Conservation (phyloP, 2,329 filamentous ascomycete species). For the Colletotrichum trifolii region DNA sequence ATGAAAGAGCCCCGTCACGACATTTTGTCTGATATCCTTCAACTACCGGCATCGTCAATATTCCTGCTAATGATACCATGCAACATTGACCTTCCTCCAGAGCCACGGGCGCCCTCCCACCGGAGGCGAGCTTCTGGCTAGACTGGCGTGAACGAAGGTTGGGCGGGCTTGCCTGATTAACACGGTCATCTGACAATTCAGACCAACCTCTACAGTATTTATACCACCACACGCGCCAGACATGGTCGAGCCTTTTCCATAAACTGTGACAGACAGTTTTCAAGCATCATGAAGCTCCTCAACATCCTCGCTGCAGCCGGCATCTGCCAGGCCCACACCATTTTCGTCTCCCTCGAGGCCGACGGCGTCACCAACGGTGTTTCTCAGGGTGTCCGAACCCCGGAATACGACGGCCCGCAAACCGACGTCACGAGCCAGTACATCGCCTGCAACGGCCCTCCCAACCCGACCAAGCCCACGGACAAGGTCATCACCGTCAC, state of each 20-base stretch:
- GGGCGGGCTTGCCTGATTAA: background rate
- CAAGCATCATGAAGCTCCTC: slow-evolving; percentile 37
- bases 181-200: background rate
- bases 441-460: slow-evolving; percentile 63
- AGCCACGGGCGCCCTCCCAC: background rate
- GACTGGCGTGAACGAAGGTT: background rate
- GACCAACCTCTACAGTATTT: no score
- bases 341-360: slow-evolving; percentile 57
- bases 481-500: slow-evolving; percentile 58
- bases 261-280: background rate
- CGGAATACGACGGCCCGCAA: slow-evolving; percentile 57
- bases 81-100: background rate
- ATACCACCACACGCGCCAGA: background rate
- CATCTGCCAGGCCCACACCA: slow-evolving; percentile 52
- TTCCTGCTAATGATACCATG: no score
- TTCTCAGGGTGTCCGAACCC: slow-evolving; percentile 62
- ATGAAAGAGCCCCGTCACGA: slow-evolving; percentile 12
- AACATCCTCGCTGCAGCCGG: slow-evolving; percentile 42
- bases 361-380: slow-evolving; percentile 57
- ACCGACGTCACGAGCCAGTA: slow-evolving; percentile 60
- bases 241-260: background rate
- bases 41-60: background rate
- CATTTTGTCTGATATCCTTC: background rate
- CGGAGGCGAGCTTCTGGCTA: background rate
- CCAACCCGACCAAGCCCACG: slow-evolving; percentile 59